Base-by-base conservation (phyloP, 2,329 filamentous ascomycete species). In the Aureobasidium mangrovei region DNA sequence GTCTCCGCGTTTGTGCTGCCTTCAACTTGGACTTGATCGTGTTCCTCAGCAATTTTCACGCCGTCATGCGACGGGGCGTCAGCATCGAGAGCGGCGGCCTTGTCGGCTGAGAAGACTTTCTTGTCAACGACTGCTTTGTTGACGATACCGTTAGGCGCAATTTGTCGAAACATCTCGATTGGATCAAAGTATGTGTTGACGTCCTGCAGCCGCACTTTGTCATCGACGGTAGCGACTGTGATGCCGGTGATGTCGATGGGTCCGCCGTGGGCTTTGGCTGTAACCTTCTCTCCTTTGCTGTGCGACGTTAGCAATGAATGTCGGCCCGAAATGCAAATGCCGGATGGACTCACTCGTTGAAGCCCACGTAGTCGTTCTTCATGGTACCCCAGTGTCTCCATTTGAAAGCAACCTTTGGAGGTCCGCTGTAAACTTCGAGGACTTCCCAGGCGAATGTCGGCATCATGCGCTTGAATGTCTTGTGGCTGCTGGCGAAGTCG, bases 401-500 rank as follows among this genome's bases (percentile, higher is more conserved):
- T 60, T 78, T 75, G 65, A 85, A 84, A 2, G 75, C 72, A 35
- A 85, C 81, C 9, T 72, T 71, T 2, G 83, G 83, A 27, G 82
- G 82, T 0, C 80, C 82, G 57, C 77, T 79, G 63, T 84, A 85
- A 2, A 86, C 81, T 65, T 85, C 83, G 12, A 84, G 64, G 1
- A 86, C 82, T 68, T 86, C 83, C 82, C 83, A 86, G 0, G 82
- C 83, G 66, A 86, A 86, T 0, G 77, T 81, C 0, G 83, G 83
- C 82, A 86, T 86, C 82, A 85, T 85, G 52, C 81, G 72, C 71
- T 85, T 85, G 67, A 86, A 86, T 0, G 80, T 81, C 73, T 85
- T 85, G 72, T 86, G 83, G 63, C 79, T 84, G 3, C 72, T 74
- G 1, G 76, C 74, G 61, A 86, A 85, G 65, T 83, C 80, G 3